phyloP scores from a whole-genome alignment of 345 rosid species.

The Lepidium sativum region DNA sequence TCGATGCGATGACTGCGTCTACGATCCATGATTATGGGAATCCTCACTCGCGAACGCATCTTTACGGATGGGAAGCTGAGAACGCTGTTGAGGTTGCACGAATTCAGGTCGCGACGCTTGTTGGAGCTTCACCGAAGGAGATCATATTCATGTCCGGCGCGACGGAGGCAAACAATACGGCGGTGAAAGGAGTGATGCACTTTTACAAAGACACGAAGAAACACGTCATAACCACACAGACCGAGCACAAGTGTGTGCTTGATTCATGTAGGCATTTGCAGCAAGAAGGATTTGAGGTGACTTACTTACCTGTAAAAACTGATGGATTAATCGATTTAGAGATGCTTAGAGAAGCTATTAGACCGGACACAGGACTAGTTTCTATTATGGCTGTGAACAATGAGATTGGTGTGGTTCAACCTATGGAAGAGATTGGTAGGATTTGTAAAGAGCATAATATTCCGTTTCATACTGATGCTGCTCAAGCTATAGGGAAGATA shows the following conservation, averaged over 20 bases:
- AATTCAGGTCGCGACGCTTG: conserved; percentile 56
- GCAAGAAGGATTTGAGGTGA: conserved; percentile 92
- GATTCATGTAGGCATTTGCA: conserved; percentile 94
- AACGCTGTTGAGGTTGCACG: conserved; percentile 79
- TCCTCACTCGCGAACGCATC: conserved; percentile 96
- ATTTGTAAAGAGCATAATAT: conserved; percentile 74
- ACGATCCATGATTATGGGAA: conserved; percentile 63
- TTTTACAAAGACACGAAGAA: conserved; percentile 84
- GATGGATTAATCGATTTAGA: conserved; percentile 79
- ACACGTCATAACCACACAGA: conserved; percentile 86
- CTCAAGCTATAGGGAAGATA: conserved; percentile 93
- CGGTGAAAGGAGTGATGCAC: conserved; percentile 89
- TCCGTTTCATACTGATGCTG: conserved; percentile 90
- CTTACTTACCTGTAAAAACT: conserved; percentile 62
- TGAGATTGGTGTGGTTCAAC: conserved; percentile 93
- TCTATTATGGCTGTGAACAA: conserved; percentile 96
- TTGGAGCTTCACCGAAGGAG: conserved; percentile 85
- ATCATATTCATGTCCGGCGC: conserved; percentile 92
- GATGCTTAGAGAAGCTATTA: conserved; percentile 45
- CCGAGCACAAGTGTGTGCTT: conserved; percentile 94
- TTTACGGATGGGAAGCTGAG: conserved; percentile 97
- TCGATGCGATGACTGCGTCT: conserved; percentile 81
- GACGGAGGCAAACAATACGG: conserved; percentile 83
- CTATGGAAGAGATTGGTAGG: conserved; percentile 80
- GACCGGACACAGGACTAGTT: conserved; percentile 77